Evolutionary conservation across 2,329 filamentous ascomycete genomes (phyloP).

Genomic region (Lecanicillium sp.): DNA sequence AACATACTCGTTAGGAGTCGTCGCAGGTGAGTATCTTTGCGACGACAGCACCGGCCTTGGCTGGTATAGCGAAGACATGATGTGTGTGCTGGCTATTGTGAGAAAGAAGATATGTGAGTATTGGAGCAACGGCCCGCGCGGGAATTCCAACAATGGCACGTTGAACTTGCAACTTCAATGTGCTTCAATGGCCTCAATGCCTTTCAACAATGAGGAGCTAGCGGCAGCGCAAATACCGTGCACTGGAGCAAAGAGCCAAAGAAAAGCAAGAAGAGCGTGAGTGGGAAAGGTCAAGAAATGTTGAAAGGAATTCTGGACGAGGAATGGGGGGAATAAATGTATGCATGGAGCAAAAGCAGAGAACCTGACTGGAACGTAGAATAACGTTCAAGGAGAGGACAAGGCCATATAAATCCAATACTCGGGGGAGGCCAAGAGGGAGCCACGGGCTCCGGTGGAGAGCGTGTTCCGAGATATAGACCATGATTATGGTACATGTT

Average conservation of each 20-base stretch:
- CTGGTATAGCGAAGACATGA: slow-evolving; percentile 31
- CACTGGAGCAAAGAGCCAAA: slow-evolving; percentile 4
- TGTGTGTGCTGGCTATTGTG: slow-evolving; percentile 9
- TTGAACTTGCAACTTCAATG: too few species aligned
- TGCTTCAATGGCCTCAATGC: too few species aligned
- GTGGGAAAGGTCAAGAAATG: slow-evolving; percentile 32
- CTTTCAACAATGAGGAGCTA: slow-evolving; percentile 2
- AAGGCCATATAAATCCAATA: slow-evolving; percentile 30
- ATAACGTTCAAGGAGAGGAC: slow-evolving; percentile 19
- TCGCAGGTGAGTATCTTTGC: slow-evolving; percentile 38
- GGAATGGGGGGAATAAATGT: slow-evolving; percentile 34
- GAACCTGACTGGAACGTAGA: slow-evolving; percentile 29
- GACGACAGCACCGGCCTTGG: slow-evolving; percentile 40
- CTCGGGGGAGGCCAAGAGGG: slow-evolving; percentile 13
- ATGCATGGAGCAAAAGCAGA: slow-evolving; percentile 24
- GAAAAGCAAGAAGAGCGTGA: slow-evolving; percentile 16
- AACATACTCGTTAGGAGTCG: slow-evolving; percentile 29
- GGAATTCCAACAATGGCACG: slow-evolving; percentile 9
- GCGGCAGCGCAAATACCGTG: slow-evolving; percentile 3
- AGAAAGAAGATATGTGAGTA: not conserved
- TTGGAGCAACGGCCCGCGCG: not conserved
- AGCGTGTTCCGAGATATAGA: slow-evolving; percentile 11
- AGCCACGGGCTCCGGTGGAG: slow-evolving; percentile 11
- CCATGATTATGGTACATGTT: slow-evolving; percentile 11
- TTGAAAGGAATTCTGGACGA: slow-evolving; percentile 34